These are phyloP conservation scores for Stephanodiscus minutulus DNA, from an alignment of 108 stramenopile species.

Conservation along the genomic window DNA sequence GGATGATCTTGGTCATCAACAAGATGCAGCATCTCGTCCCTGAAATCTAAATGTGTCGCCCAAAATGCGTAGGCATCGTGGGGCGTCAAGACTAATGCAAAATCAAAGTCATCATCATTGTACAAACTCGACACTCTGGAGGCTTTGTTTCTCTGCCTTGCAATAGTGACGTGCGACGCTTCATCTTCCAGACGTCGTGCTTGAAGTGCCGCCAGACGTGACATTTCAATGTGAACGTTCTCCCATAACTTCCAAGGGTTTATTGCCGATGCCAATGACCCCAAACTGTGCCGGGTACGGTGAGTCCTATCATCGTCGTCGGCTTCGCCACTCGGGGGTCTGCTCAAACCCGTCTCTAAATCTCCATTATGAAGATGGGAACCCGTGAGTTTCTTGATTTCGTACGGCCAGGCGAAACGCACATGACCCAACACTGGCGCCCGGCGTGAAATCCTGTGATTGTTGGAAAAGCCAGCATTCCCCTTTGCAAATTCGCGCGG, in stretches of 20 bases:
- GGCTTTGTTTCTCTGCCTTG: conserved; percentile 44
- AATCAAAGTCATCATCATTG: conserved; percentile 77
- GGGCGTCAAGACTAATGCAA: conserved; percentile 74
- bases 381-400: conserved; percentile 8
- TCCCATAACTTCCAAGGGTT: conserved; percentile 55
- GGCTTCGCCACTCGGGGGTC: conserved; percentile 3
- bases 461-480: conserved; percentile 18
- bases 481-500: conserved; percentile 43
- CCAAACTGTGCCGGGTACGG: conserved; percentile 22
- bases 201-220: conserved; percentile 34
- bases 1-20: conserved; percentile 47
- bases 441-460: conserved; percentile 26
- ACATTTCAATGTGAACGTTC: conserved; percentile 45
- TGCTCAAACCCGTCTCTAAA: conserved; percentile 22
- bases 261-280: conserved; percentile 12
- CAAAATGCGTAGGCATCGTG: conserved; percentile 79
- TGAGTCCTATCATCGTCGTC: conserved; percentile 15
- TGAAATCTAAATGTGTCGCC: conserved; percentile 84
- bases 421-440: conserved; percentile 42
- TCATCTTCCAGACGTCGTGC: conserved; percentile 37
- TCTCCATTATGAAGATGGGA: conserved; percentile 1
- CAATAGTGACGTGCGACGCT: conserved; percentile 46
- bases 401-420: conserved; percentile 29
- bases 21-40: conserved; percentile 67
- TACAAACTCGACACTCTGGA: conserved; percentile 37